Evolutionary conservation across 2,329 filamentous ascomycete species (phyloP).

Genomic region (Pseudogymnoascus sp.): DNA sequence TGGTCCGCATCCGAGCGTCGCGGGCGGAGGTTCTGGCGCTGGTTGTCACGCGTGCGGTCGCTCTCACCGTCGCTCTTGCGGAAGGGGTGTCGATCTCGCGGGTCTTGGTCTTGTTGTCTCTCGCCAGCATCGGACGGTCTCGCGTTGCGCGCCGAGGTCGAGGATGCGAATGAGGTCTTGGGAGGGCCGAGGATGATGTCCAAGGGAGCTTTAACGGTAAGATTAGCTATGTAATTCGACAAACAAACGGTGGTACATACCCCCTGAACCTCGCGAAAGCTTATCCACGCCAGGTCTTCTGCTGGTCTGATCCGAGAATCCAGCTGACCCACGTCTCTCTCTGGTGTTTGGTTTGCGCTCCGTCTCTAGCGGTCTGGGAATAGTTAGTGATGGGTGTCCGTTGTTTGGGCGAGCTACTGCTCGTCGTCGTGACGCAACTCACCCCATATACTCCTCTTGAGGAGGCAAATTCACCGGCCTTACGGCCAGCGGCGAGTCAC

Average conservation of each 20-base stretch:
- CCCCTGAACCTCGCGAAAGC: constrained; percentile 46
- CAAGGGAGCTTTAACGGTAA: constrained; percentile 48
- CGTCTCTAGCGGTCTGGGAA: not conserved
- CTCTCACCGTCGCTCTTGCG: constrained; percentile 44
- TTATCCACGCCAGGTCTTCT: constrained; percentile 45
- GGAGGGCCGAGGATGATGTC: constrained; percentile 82
- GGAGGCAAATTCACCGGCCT: constrained; percentile 75
- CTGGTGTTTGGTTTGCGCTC: constrained; percentile 4
- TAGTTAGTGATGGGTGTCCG: not conserved
- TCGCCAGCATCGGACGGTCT: constrained; percentile 44
- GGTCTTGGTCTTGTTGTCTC: constrained; percentile 40
- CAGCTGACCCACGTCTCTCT: constrained; percentile 9
- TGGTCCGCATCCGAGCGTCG: constrained; percentile 46
- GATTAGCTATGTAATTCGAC: constrained; percentile 21
- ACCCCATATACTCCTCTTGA: constrained; percentile 96
- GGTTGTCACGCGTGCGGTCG: constrained; percentile 41
- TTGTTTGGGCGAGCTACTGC: not conserved
- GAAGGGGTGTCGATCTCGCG: constrained; percentile 52
- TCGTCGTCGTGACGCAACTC: constrained; percentile 18
- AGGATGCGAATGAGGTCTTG: constrained; percentile 72
- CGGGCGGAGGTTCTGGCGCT: constrained; percentile 38
- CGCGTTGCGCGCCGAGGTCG: constrained; percentile 46
- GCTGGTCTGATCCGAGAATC: constrained; percentile 29
- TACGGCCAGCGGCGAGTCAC: constrained; percentile 71
- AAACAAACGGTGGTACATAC: constrained; percentile 33